These are phyloP conservation scores for Eutrema yunnanense DNA, from an alignment of 345 rosid species.

Conservation along the genomic window DNA sequence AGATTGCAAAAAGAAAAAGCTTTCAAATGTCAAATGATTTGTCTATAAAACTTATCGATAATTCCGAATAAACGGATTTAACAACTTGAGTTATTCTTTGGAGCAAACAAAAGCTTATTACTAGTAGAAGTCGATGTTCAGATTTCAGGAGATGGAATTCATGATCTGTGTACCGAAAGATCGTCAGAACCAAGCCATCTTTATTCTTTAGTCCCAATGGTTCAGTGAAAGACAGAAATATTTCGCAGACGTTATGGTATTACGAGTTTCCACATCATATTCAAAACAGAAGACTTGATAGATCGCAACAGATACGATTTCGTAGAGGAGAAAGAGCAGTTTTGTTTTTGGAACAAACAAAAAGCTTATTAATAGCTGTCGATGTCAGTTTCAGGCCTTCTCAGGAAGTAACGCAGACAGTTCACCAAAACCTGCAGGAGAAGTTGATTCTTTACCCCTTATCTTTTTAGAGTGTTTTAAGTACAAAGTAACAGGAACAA, in stretches of 20 bases:
- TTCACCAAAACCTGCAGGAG: conserved; percentile 64
- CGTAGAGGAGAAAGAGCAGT: neutral
- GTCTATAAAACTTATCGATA: neutral
- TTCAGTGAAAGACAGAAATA: neutral
- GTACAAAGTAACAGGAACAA: neutral
- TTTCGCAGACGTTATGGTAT: neutral
- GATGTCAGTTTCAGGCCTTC: conserved; percentile 88
- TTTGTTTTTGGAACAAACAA: neutral
- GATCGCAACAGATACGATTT: neutral
- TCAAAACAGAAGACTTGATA: neutral
- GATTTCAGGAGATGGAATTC: neutral
- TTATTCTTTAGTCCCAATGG: conserved; percentile 6
- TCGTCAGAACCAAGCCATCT: neutral
- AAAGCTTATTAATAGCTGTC: conserved; percentile 52
- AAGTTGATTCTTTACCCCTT: neutral
- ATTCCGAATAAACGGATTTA: too few species aligned
- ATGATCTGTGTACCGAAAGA: neutral
- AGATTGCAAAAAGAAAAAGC: neutral
- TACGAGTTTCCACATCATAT: conserved; percentile 1
- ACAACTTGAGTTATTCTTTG: too few species aligned
- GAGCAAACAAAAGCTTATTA: neutral
- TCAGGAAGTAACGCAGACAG: conserved; percentile 79
- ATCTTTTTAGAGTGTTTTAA: neutral
- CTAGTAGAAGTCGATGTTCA: neutral
- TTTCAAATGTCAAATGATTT: neutral